phyloP scores from a whole-genome alignment of 768 basidiomycete genomes.

The Neoboletus magnificus region DNA sequence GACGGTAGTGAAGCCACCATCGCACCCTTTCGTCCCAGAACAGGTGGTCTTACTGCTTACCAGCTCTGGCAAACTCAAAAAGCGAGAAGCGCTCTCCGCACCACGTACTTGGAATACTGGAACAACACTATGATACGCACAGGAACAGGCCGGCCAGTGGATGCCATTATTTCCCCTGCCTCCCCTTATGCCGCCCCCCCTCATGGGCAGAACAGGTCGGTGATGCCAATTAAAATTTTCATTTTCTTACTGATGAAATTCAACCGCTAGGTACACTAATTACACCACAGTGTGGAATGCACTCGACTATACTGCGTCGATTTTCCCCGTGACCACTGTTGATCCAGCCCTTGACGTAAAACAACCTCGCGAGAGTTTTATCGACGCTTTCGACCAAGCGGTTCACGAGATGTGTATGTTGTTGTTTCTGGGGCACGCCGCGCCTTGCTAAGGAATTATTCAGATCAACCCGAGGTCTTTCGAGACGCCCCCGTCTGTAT shows the following conservation, averaged over 20 bases:
- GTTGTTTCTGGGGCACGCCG: background rate
- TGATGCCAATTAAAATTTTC: background rate
- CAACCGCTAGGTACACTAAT: constrained; percentile 36
- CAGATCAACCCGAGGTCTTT: constrained; percentile 58
- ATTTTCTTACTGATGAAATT: background rate
- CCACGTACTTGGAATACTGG: constrained; percentile 63
- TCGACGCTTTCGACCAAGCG: constrained; percentile 43
- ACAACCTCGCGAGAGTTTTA: constrained; percentile 44
- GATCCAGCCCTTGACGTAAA: constrained; percentile 51
- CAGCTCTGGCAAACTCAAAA: constrained; percentile 69
- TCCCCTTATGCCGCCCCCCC: constrained; percentile 60
- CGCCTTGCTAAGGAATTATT: background rate
- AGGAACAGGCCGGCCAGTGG: constrained; percentile 69
- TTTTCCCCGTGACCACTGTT: constrained; percentile 64
- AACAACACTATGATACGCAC: constrained; percentile 48
- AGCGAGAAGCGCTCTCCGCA: constrained; percentile 41
- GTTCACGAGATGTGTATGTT: constrained; percentile 55
- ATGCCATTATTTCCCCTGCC: constrained; percentile 67
- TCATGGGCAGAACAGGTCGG: constrained; percentile 57
- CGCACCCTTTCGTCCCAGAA: constrained; percentile 27
- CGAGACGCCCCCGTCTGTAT: constrained; percentile 58
- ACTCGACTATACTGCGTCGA: constrained; percentile 60
- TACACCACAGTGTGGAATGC: constrained; percentile 68
- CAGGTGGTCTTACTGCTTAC: constrained; percentile 44
- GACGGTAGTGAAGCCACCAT: constrained; percentile 22